Conservation (phyloP, 306 rosid genomes). For the Herpetospermum pedunculosum region DNA sequence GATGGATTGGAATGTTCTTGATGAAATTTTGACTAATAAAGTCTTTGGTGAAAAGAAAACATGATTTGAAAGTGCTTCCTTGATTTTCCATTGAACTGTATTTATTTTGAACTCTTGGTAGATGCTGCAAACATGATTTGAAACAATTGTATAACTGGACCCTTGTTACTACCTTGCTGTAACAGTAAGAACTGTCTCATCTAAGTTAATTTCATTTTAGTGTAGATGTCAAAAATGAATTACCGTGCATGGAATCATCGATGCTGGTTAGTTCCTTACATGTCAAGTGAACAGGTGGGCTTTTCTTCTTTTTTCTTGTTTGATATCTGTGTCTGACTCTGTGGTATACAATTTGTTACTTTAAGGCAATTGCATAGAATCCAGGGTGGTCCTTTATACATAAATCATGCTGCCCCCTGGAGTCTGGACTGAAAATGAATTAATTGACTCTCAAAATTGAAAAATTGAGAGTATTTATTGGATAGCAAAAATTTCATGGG, state of each 20-base stretch:
- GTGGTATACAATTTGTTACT: neutral
- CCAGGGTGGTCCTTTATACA: neutral
- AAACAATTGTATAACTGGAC: neutral
- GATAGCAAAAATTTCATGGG: neutral
- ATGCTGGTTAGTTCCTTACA: conserved; percentile 70
- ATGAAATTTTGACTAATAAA: neutral
- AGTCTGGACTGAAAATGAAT: neutral
- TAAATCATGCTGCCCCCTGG: neutral
- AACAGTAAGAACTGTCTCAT: neutral
- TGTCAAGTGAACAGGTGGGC: conserved; percentile 53
- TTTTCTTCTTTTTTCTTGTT: neutral
- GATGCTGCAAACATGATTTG: neutral
- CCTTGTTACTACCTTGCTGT: neutral
- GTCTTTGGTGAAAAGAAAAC: neutral
- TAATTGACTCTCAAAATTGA: neutral
- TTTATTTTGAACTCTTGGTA: neutral
- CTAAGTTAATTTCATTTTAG: conserved; percentile 15
- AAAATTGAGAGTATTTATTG: neutral
- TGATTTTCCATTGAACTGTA: neutral
- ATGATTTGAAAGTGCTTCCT: neutral
- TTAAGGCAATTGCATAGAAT: no score
- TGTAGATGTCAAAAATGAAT: conserved; percentile 84
- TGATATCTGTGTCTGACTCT: neutral
- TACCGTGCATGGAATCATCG: conserved; percentile 94
- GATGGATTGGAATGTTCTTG: neutral